Evolutionary conservation across 73 alveolate genomes (phyloP).

Genomic region (Blepharisma stoltei): DNA sequence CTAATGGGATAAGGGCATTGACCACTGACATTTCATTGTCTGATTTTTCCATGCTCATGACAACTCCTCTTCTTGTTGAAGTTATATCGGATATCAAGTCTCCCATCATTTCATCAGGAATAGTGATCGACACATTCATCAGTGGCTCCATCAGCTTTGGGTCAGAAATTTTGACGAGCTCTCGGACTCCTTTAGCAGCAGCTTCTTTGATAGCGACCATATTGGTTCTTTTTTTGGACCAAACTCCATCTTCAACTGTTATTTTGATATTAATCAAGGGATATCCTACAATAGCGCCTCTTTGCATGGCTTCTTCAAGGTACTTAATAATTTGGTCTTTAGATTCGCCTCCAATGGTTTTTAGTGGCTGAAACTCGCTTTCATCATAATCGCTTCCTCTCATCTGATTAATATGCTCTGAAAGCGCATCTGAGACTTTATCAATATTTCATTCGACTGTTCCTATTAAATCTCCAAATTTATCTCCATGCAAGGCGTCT

Average conservation of each 20-base stretch:
- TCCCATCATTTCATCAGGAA: slow-evolving; percentile 57
- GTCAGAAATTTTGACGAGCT: slow-evolving; percentile 34
- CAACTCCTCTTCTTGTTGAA: slow-evolving; percentile 49
- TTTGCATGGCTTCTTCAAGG: slow-evolving; percentile 40
- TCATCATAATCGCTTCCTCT: slow-evolving; percentile 20
- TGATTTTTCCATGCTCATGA: slow-evolving; percentile 40
- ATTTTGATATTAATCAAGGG: slow-evolving; percentile 56
- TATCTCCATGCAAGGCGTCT: slow-evolving; percentile 32
- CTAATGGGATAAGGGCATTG: slow-evolving; percentile 49
- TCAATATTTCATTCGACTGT: neutral
- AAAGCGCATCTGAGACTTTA: neutral
- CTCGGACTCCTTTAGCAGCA: slow-evolving; percentile 45
- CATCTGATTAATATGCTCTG: slow-evolving; percentile 47
- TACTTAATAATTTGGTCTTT: slow-evolving; percentile 28
- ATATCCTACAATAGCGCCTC: slow-evolving; percentile 61
- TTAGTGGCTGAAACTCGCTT: slow-evolving; percentile 36
- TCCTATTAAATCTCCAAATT: neutral
- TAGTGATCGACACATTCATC: slow-evolving; percentile 51
- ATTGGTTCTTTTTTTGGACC: slow-evolving; percentile 48
- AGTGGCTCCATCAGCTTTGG: slow-evolving; percentile 55
- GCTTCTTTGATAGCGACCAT: slow-evolving; percentile 45
- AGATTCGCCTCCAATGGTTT: slow-evolving; percentile 29
- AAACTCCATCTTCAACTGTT: slow-evolving; percentile 50
- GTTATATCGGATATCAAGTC: slow-evolving; percentile 51
- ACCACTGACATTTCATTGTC: slow-evolving; percentile 39